phyloP scores from a whole-genome alignment of 345 rosid genomes.

The Acer campestre region DNA sequence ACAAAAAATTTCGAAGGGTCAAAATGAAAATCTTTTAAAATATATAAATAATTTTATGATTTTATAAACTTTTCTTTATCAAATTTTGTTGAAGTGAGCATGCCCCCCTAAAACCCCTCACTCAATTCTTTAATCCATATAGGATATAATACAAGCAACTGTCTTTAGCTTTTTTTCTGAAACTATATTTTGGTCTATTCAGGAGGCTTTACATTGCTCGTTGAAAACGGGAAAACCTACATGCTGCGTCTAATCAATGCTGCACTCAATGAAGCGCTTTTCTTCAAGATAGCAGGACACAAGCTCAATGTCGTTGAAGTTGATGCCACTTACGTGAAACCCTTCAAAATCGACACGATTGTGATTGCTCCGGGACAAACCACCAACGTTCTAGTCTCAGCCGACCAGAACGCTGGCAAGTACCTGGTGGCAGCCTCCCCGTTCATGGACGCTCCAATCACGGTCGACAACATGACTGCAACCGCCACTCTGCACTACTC shows the following conservation, averaged over 20 bases:
- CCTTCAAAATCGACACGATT: conserved; percentile 64
- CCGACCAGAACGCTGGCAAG: conserved; percentile 58
- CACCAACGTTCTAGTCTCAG: conserved; percentile 67
- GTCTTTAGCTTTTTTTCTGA: neutral
- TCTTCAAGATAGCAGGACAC: conserved; percentile 93
- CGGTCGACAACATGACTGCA: conserved; percentile 84
- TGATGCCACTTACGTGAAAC: conserved; percentile 84
- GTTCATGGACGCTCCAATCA: conserved; percentile 86
- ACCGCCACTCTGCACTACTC: conserved; percentile 83
- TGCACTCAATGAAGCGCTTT: conserved; percentile 95
- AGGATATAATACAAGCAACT: too few relatives aligned
- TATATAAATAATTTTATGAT: too few relatives aligned
- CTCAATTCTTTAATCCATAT: too few relatives aligned
- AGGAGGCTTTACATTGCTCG: conserved; percentile 64
- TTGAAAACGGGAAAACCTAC: conserved; percentile 67
- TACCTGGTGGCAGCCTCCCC: conserved; percentile 80
- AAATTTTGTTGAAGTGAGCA: too few relatives aligned
- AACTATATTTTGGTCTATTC: neutral
- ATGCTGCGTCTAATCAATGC: conserved; percentile 80
- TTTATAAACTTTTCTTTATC: too few relatives aligned
- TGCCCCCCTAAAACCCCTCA: too few relatives aligned
- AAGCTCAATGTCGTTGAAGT: conserved; percentile 84
- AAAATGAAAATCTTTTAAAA: too few relatives aligned
- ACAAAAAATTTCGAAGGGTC: too few relatives aligned
- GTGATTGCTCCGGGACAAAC: conserved; percentile 89